These are phyloP conservation scores for Pascua sp. DNA, from an alignment of 1,284 basidiomycete genomes.

Conservation along the genomic window DNA sequence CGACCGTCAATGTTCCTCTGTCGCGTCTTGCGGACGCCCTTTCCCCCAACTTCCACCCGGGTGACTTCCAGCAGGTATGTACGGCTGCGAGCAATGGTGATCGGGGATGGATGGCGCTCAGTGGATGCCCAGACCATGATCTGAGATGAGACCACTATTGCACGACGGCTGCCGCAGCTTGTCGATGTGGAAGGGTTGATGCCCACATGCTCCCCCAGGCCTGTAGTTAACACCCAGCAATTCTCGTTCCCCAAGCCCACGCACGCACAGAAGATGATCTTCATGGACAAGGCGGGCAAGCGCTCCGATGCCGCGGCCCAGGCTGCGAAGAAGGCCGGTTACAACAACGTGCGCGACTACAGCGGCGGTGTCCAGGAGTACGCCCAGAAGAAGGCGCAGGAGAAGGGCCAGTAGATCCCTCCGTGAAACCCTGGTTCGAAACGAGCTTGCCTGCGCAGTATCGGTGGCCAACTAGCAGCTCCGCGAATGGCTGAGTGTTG, in stretches of 20 bases:
- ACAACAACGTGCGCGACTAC: conserved; percentile 75
- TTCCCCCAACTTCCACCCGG: conserved; percentile 53
- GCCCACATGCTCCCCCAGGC: not conserved
- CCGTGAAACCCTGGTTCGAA: not conserved
- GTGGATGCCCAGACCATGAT: not conserved
- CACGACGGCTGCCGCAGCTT: not conserved
- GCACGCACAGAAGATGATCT: conserved; percentile 69
- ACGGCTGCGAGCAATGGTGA: not conserved
- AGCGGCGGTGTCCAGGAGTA: conserved; percentile 24
- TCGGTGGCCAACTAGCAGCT: no score
- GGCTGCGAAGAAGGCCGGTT: conserved; percentile 75
- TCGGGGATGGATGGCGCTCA: not conserved
- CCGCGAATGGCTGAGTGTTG: no score
- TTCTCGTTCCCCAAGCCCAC: conserved; percentile 77
- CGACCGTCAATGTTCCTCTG: conserved; percentile 86
- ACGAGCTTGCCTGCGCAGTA: no score
- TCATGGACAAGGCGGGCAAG: conserved; percentile 86
- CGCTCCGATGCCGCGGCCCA: conserved; percentile 75
- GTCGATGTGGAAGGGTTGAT: not conserved
- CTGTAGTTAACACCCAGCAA: conserved; percentile 24
- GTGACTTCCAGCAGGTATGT: conserved; percentile 56
- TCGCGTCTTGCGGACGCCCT: conserved; percentile 68
- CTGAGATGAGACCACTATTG: not conserved
- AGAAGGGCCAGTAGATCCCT: conserved; percentile 3
- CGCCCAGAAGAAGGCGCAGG: conserved; percentile 4